Percentiles rank a stretch among this genome's conserved stretches.
These are phyloP conservation scores for Fusarium sp. DNA, from an alignment of 2,329 filamentous ascomycete genomes.

Conservation along the genomic window DNA sequence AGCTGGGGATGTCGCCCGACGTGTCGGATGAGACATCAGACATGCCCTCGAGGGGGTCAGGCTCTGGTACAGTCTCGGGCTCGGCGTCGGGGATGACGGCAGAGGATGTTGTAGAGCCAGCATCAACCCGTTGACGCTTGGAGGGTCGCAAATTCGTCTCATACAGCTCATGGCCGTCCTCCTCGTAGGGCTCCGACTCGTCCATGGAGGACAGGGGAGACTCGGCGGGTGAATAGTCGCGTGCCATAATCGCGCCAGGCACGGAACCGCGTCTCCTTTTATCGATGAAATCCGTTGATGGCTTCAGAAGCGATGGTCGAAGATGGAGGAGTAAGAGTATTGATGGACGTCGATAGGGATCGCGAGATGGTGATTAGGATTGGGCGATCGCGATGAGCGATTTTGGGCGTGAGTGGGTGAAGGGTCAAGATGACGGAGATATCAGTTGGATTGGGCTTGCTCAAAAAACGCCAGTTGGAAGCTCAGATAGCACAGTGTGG, in stretches of 20 bases:
- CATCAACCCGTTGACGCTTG: conserved; percentile 61
- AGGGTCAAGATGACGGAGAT: conserved; percentile 23
- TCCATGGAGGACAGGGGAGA: conserved; percentile 62
- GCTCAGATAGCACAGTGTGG: conserved; percentile 41
- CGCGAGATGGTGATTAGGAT: conserved; percentile 2
- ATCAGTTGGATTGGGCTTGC: conserved; percentile 9
- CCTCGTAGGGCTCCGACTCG: conserved; percentile 60
- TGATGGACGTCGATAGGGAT: neutral
- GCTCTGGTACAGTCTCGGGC: conserved; percentile 59
- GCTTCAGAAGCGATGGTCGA: conserved; percentile 3
- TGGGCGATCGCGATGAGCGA: neutral
- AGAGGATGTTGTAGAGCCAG: conserved; percentile 59
- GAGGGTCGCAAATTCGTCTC: conserved; percentile 57
- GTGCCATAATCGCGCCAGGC: conserved; percentile 50
- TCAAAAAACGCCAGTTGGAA: conserved; percentile 44
- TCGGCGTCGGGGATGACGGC: conserved; percentile 57
- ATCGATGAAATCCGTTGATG: conserved; percentile 12
- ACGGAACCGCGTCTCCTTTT: conserved; percentile 37
- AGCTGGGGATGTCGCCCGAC: conserved; percentile 84
- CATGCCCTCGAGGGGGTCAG: conserved; percentile 67
- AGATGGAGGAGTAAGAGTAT: neutral
- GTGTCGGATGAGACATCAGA: conserved; percentile 91
- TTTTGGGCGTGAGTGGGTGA: conserved; percentile 16
- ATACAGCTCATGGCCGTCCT: conserved; percentile 58
- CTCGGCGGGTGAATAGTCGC: conserved; percentile 55